Conservation (phyloP, 1,139 yeast species). For the Pichia kudriavzevii region DNA sequence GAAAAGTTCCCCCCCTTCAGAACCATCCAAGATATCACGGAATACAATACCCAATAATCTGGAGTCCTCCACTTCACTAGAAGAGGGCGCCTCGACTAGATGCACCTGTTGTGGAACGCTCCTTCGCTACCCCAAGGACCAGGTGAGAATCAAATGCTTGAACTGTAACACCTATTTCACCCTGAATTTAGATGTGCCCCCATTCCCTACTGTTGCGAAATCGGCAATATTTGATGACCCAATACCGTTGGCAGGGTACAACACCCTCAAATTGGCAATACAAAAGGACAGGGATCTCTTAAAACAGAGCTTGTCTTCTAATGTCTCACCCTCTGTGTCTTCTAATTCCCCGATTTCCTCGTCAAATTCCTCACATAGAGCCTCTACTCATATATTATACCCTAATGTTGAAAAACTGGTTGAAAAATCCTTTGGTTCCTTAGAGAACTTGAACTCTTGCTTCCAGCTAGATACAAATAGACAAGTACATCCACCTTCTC, state of each 20-base stretch:
- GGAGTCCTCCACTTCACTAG: no score
- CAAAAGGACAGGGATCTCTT: slow-evolving; percentile 1
- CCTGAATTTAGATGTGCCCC: slow-evolving; percentile 14
- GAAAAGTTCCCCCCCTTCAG: no score
- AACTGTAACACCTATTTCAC: slow-evolving; percentile 43
- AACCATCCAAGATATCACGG: no score
- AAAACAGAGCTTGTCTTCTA: not conserved
- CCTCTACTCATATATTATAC: slow-evolving; percentile 3
- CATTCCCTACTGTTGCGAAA: no score
- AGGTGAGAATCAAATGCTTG: slow-evolving; percentile 48
- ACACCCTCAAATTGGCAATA: slow-evolving; percentile 4
- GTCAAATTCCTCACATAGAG: no score
- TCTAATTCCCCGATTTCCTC: no score
- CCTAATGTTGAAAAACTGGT: slow-evolving; percentile 5
- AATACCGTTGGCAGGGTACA: slow-evolving; percentile 2
- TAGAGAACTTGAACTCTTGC: slow-evolving; percentile 39
- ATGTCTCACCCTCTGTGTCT: no score
- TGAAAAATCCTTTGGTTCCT: slow-evolving; percentile 19
- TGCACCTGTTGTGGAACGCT: slow-evolving; percentile 59
- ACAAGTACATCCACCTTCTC: no score
- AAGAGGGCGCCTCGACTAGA: no score
- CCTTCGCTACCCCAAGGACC: slow-evolving; percentile 40
- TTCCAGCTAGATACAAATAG: slow-evolving; percentile 34
- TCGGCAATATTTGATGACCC: no score
- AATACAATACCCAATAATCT: no score